Conservation (phyloP, 1,139 yeast species). For the Kluyveromyces sp. region DNA sequence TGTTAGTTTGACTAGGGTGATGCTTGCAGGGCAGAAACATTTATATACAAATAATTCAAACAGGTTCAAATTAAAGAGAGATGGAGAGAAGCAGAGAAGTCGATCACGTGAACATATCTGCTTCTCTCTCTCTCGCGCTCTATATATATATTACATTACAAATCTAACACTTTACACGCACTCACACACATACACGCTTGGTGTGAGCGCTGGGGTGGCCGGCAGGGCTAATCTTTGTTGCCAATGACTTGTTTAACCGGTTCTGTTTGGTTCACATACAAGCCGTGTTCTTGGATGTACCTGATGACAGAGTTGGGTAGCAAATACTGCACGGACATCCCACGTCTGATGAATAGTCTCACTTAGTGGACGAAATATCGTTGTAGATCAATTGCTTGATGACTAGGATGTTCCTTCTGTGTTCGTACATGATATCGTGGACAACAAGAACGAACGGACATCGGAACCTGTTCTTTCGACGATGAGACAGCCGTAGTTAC, state of each 20-base stretch:
- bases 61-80: too few species aligned
- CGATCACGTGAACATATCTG: background rate
- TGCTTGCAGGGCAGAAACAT: too few species aligned
- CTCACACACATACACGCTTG: too few species aligned
- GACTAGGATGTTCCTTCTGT: slow-evolving; percentile 84
- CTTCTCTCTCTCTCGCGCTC: too few species aligned
- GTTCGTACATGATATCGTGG: slow-evolving; percentile 98
- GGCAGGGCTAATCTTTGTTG: slow-evolving; percentile 25
- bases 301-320: slow-evolving; percentile 92
- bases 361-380: slow-evolving; percentile 95
- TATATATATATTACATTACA: too few species aligned
- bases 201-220: background rate
- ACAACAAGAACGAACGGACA: slow-evolving; percentile 80
- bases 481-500: slow-evolving; percentile 90
- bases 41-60: too few species aligned
- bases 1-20: too few species aligned
- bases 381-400: slow-evolving; percentile 93
- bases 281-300: slow-evolving; percentile 84
- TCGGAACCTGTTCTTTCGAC: slow-evolving; percentile 97
- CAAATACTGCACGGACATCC: slow-evolving; percentile 93
- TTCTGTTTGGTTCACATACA: slow-evolving; percentile 78
- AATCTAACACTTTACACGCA: too few species aligned
- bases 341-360: slow-evolving; percentile 80
- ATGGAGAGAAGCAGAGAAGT: background rate
- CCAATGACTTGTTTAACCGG: slow-evolving; percentile 89